Evolutionary conservation across 805 yeast genomes (phyloP).

Genomic region (Cyberlindnera mrakii): DNA sequence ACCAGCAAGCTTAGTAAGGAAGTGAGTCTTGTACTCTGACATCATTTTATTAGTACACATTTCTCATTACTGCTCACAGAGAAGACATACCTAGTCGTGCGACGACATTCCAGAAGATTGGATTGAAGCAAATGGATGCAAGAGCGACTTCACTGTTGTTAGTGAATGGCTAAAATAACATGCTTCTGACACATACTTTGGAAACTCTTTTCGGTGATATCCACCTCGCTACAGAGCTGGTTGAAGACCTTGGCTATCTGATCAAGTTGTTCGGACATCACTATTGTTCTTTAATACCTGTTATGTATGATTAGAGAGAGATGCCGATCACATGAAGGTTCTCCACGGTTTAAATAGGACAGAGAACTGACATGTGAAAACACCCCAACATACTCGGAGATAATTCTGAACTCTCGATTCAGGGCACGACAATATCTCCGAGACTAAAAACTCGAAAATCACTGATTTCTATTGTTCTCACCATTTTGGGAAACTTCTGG

Average conservation of each 20-base stretch:
- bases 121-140: conserved; percentile 78
- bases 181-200: conserved; percentile 15
- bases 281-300: not conserved
- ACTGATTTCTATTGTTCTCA: too few species aligned
- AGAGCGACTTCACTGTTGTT: conserved; percentile 36
- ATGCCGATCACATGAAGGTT: too few species aligned
- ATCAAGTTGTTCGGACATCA: conserved; percentile 12
- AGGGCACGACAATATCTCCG: too few species aligned
- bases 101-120: conserved; percentile 90
- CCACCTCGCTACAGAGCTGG: conserved; percentile 20
- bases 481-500: too few species aligned
- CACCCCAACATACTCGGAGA: too few species aligned
- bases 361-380: too few species aligned
- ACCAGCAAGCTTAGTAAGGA: conserved; percentile 68
- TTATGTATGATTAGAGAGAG: not conserved
- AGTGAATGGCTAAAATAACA: not conserved
- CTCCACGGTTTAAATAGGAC: too few species aligned
- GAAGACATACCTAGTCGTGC: conserved; percentile 55
- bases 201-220: conserved; percentile 15
- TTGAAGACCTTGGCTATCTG: conserved; percentile 14
- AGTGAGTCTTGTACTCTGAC: conserved; percentile 66
- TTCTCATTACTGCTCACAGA: not conserved
- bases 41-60: not conserved
- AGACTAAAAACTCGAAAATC: too few species aligned
- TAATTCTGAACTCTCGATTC: too few species aligned